These are phyloP conservation scores for Teunomyces panamensis DNA, from an alignment of 805 yeast species.

Conservation along the genomic window DNA sequence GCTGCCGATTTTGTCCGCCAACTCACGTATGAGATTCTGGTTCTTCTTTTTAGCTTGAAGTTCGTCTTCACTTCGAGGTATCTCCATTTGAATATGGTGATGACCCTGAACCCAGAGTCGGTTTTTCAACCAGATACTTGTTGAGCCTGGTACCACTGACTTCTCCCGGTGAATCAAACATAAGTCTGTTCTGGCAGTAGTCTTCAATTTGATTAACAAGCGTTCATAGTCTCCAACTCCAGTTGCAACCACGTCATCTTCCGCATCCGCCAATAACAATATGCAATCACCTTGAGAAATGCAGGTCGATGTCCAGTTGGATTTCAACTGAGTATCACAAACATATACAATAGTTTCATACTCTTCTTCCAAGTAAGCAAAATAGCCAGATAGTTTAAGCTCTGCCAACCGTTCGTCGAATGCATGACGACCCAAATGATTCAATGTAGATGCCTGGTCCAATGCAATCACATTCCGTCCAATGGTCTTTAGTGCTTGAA, in stretches of 20 bases:
- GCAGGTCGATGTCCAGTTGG: constrained; percentile 90
- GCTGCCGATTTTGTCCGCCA: constrained; percentile 33
- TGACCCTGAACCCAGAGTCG: constrained; percentile 91
- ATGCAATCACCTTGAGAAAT: constrained; percentile 94
- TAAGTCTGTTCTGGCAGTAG: constrained; percentile 85
- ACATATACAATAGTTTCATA: constrained; percentile 87
- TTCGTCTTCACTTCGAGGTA: constrained; percentile 19
- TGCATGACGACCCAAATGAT: constrained; percentile 86
- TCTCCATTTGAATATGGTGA: constrained; percentile 80
- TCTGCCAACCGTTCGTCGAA: constrained; percentile 80
- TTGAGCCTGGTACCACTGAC: constrained; percentile 79
- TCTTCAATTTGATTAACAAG: constrained; percentile 65
- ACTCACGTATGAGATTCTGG: constrained; percentile 27
- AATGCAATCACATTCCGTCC: constrained; percentile 73
- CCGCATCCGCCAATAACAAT: constrained; percentile 83
- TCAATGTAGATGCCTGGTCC: constrained; percentile 78
- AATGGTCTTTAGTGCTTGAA: constrained; percentile 66
- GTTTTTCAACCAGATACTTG: constrained; percentile 78
- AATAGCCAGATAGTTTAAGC: constrained; percentile 81
- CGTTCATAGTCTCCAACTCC: constrained; percentile 84
- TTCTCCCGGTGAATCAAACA: constrained; percentile 81
- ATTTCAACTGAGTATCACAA: constrained; percentile 78
- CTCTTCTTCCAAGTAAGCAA: constrained; percentile 86
- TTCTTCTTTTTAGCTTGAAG: constrained; percentile 14
- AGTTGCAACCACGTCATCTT: constrained; percentile 52